Evolutionary conservation across 495 filamentous ascomycete genomes (phyloP).

Genomic region (Thozetella sp.): DNA sequence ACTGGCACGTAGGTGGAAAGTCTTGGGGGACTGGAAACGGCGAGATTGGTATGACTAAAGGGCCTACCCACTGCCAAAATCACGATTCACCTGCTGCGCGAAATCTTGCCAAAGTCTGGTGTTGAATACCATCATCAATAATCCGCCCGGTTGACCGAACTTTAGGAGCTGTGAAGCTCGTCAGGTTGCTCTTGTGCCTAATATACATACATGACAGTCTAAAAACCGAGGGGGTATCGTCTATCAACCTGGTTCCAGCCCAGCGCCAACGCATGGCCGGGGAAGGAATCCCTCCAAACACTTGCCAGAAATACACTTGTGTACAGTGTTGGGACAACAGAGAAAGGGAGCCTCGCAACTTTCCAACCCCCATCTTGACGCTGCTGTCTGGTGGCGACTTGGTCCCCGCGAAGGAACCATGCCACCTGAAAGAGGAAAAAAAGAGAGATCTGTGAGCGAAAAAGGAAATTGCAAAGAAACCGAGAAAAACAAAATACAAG

Average conservation of each 20-base stretch:
- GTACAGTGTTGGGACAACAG: slow-evolving; percentile 25
- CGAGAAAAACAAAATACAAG: slow-evolving; percentile 32
- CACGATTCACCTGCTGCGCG: too few species aligned
- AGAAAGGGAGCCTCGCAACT: slow-evolving; percentile 15
- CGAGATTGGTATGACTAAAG: too few species aligned
- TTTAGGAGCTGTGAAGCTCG: slow-evolving; percentile 38
- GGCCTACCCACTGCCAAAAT: too few species aligned
- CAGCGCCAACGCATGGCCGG: slow-evolving; percentile 31
- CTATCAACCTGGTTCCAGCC: slow-evolving; percentile 49
- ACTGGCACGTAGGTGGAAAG: too few species aligned
- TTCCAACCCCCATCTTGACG: slow-evolving; percentile 22
- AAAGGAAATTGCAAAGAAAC: slow-evolving; percentile 9
- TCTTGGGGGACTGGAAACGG: too few species aligned
- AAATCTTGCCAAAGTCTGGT: slow-evolving; percentile 2
- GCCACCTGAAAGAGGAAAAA: slow-evolving; percentile 9
- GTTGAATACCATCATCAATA: slow-evolving; percentile 5
- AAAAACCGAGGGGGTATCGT: slow-evolving; percentile 47
- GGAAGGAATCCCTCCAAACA: slow-evolving; percentile 16
- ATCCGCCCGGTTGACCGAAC: slow-evolving; percentile 14
- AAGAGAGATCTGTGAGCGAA: slow-evolving; percentile 10
- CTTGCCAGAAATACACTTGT: slow-evolving; percentile 29
- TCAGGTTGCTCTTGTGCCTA: slow-evolving; percentile 38
- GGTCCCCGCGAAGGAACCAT: slow-evolving; percentile 24
- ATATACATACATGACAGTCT: slow-evolving; percentile 39
- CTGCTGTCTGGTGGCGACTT: slow-evolving; percentile 22